Conservation (phyloP, 768 basidiomycete genomes). For the Leccinum aurantiacum region DNA sequence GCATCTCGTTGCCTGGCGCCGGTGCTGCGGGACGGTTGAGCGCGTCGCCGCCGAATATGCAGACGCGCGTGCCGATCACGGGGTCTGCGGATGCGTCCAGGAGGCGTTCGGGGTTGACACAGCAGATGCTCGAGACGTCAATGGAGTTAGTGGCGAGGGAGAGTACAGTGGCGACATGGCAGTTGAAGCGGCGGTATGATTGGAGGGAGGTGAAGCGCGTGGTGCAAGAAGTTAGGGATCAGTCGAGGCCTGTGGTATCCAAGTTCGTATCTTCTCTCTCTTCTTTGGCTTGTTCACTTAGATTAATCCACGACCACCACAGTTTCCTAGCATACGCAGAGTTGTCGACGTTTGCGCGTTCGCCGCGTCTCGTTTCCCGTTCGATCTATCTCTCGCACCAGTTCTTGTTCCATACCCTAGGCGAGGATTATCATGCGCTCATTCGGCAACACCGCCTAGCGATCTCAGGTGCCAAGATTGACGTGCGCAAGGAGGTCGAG, state of each 20-base stretch:
- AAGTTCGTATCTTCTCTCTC: constrained; percentile 12
- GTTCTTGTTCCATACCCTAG: constrained; percentile 75
- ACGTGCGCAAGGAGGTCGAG: constrained; percentile 72
- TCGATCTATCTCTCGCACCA: constrained; percentile 84
- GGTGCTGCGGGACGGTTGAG: constrained; percentile 43
- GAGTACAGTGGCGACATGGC: constrained; percentile 62
- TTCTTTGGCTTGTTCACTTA: neutral
- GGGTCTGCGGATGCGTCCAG: constrained; percentile 24
- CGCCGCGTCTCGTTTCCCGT: constrained; percentile 60
- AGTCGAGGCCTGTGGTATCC: constrained; percentile 6
- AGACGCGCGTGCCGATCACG: constrained; percentile 13
- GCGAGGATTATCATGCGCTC: constrained; percentile 79
- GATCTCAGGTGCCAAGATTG: constrained; percentile 55
- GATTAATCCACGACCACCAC: neutral
- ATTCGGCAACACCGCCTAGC: constrained; percentile 63
- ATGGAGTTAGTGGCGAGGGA: constrained; percentile 40
- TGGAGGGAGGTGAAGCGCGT: constrained; percentile 53
- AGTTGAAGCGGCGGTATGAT: constrained; percentile 48
- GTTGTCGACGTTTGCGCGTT: constrained; percentile 68
- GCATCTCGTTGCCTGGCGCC: constrained; percentile 60
- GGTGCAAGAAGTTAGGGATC: constrained; percentile 8
- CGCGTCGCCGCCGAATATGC: constrained; percentile 24
- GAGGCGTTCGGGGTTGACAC: constrained; percentile 35
- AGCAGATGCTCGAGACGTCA: constrained; percentile 36
- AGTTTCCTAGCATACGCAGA: constrained; percentile 75